Evolutionary conservation across 257 asterid species (phyloP).

Genomic region (Henckelia pumila): DNA sequence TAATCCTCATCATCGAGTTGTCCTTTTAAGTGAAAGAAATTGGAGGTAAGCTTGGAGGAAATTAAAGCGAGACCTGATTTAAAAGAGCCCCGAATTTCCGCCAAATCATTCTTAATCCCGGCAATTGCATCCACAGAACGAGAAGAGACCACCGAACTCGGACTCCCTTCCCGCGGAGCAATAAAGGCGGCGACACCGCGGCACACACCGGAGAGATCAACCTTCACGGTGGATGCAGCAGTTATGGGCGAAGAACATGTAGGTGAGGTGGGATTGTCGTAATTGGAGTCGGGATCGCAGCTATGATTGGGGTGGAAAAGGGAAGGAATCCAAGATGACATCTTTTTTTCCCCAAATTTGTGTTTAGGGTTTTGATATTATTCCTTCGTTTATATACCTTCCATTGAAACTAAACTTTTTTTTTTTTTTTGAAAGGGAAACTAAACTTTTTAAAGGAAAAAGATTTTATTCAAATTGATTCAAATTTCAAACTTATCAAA

Average conservation of each 20-base stretch:
- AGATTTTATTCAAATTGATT: background rate
- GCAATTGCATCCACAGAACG: constrained; percentile 37
- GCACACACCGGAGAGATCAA: constrained; percentile 49
- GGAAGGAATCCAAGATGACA: constrained; percentile 69
- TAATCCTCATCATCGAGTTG: constrained; percentile 30
- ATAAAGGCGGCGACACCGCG: constrained; percentile 75
- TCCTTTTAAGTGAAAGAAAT: constrained; percentile 42
- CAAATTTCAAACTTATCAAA: background rate
- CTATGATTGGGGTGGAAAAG: constrained; percentile 38
- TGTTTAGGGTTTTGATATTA: background rate
- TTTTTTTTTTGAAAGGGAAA: too few relatives aligned
- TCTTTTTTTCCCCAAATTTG: constrained; percentile 26
- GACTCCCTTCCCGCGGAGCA: constrained; percentile 43
- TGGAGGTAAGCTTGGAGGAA: constrained; percentile 57
- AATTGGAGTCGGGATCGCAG: constrained; percentile 27
- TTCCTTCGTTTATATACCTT: background rate
- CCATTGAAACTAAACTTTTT: background rate
- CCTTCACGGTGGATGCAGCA: constrained; percentile 37
- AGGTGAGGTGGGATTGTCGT: constrained; percentile 24
- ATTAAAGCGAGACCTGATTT: constrained; percentile 54
- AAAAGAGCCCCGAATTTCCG: constrained; percentile 66
- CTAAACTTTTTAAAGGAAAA: too few relatives aligned
- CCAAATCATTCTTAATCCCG: constrained; percentile 72
- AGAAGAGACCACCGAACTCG: constrained; percentile 21
- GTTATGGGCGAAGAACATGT: constrained; percentile 26